Conservation (phyloP, 1,284 basidiomycete genomes). For the Irpex sp. region DNA sequence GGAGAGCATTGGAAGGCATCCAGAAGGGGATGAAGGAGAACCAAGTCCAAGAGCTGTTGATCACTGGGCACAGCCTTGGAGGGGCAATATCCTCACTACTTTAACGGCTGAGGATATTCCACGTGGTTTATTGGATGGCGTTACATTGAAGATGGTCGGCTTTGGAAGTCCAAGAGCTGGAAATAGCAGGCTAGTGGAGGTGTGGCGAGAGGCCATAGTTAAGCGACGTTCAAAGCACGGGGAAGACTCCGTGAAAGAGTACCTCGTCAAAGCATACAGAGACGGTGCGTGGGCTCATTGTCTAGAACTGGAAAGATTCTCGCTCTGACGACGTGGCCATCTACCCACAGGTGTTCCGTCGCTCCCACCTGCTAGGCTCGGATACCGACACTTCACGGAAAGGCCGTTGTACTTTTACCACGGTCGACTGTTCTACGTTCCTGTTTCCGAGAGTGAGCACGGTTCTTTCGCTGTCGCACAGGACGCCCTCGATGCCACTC, state of each 20-base stretch:
- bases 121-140: conserved; percentile 19
- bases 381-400: conserved; percentile 48
- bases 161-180: conserved; percentile 51
- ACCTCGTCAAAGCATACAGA: conserved; percentile 49
- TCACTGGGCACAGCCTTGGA: conserved; percentile 40
- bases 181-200: conserved; percentile 35
- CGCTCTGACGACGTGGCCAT: background rate
- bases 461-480: conserved; percentile 36
- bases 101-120: conserved; percentile 26
- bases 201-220: conserved; percentile 36
- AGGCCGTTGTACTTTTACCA: conserved; percentile 44
- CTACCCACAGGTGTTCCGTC: conserved; percentile 48
- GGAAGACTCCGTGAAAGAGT: conserved; percentile 37
- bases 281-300: conserved; percentile 37
- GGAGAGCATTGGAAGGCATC: conserved; percentile 62
- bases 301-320: background rate
- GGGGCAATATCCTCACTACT: conserved; percentile 44
- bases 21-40: conserved; percentile 57
- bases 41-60: conserved; percentile 37
- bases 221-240: conserved; percentile 34
- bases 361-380: conserved; percentile 43
- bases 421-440: conserved; percentile 42
- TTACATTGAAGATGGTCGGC: conserved; percentile 37
- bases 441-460: conserved; percentile 41
- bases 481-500: conserved; percentile 17